phyloP scores from a whole-genome alignment of 495 filamentous ascomycete species.

The Rusavskia elegans region DNA sequence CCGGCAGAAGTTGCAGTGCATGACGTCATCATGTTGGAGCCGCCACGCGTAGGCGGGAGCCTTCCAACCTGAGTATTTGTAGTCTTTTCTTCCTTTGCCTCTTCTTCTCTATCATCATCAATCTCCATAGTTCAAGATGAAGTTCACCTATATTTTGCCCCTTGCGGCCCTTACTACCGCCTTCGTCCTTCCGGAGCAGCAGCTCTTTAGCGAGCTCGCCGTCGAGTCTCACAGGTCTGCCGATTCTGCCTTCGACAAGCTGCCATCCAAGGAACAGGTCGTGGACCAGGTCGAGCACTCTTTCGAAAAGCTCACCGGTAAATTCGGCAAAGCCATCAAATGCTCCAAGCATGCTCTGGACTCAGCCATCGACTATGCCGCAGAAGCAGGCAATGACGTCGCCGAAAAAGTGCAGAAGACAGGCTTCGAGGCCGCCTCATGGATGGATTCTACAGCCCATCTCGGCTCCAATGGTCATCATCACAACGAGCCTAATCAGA shows the following conservation, averaged over 20 bases:
- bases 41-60: background rate
- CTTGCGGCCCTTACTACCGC: conserved; percentile 36
- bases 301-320: conserved; percentile 18
- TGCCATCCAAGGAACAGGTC: conserved; percentile 24
- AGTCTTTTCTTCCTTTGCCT: background rate
- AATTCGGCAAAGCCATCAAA: conserved; percentile 18
- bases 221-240: conserved; percentile 20
- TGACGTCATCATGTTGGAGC: background rate
- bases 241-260: conserved; percentile 17
- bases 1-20: no score
- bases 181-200: conserved; percentile 41
- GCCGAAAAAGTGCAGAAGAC: conserved; percentile 20
- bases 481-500: conserved; percentile 36
- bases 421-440: conserved; percentile 26
- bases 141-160: conserved; percentile 33
- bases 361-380: conserved; percentile 23
- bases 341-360: conserved; percentile 29
- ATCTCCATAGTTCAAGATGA: conserved; percentile 20
- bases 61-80: background rate
- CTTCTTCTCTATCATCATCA: background rate
- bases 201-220: conserved; percentile 19
- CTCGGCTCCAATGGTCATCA: conserved; percentile 8
- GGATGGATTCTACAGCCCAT: conserved; percentile 22
- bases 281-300: conserved; percentile 20
- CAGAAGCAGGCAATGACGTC: conserved; percentile 18